These are phyloP conservation scores for Camptophora hylomeconis DNA, from an alignment of 2,329 filamentous ascomycete species.

Conservation along the genomic window DNA sequence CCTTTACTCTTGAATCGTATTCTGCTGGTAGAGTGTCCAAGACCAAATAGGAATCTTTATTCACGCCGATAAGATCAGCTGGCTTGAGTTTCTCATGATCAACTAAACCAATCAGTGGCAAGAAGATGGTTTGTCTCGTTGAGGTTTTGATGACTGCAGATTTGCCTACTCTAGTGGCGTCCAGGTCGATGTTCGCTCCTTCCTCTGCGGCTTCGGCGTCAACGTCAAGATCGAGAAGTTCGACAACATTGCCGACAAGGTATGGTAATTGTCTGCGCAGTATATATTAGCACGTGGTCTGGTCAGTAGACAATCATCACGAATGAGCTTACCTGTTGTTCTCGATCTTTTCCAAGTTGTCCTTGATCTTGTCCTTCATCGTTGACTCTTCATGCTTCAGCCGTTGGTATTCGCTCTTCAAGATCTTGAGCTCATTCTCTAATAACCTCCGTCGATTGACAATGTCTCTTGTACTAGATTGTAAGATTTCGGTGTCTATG, in stretches of 20 bases:
- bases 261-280: slow-evolving; percentile 77
- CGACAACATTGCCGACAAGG: slow-evolving; percentile 94
- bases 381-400: slow-evolving; percentile 88
- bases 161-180: slow-evolving; percentile 92
- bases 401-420: slow-evolving; percentile 93
- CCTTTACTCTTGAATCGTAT: slow-evolving; percentile 97
- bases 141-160: slow-evolving; percentile 99
- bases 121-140: slow-evolving; percentile 94
- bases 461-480: slow-evolving; percentile 88
- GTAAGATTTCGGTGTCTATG: slow-evolving; percentile 85
- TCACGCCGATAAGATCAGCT: slow-evolving; percentile 91
- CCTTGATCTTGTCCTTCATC: slow-evolving; percentile 98
- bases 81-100: slow-evolving; percentile 93
- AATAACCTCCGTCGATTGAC: slow-evolving; percentile 78
- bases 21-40: slow-evolving; percentile 93
- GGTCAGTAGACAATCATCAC: not conserved
- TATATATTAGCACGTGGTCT: slow-evolving; percentile 11
- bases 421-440: slow-evolving; percentile 96
- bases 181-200: slow-evolving; percentile 95
- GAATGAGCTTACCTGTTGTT: slow-evolving; percentile 68
- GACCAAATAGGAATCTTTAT: slow-evolving; percentile 97
- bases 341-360: slow-evolving; percentile 96
- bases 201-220: slow-evolving; percentile 93
- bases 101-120: slow-evolving; percentile 91
- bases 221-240: slow-evolving; percentile 91